Evolutionary conservation across 1,284 basidiomycete genomes (phyloP).

Genomic region (Leucoagaricus sp.): DNA sequence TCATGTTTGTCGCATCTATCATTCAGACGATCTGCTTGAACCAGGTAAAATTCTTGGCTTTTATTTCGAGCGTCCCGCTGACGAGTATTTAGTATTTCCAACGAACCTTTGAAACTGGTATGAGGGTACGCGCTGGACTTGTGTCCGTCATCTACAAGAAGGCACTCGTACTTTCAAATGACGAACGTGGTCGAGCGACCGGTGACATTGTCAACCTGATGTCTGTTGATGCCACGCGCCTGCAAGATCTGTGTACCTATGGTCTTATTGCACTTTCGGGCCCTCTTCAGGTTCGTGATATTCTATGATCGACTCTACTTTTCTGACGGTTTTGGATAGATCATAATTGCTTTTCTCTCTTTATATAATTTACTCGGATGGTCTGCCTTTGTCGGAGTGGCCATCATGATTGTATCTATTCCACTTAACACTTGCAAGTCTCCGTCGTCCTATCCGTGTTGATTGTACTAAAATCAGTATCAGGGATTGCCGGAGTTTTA

Average conservation of each 20-base stretch:
- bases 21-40: slow-evolving; percentile 85
- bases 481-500: slow-evolving; percentile 69
- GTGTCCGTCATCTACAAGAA: slow-evolving; percentile 88
- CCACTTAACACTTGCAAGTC: slow-evolving; percentile 72
- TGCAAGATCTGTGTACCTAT: slow-evolving; percentile 89
- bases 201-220: slow-evolving; percentile 96
- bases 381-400: slow-evolving; percentile 91
- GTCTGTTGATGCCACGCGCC: slow-evolving; percentile 82
- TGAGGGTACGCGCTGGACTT: slow-evolving; percentile 89
- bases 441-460: background rate
- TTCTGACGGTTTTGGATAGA: slow-evolving; percentile 41
- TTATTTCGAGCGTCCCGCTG: background rate
- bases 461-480: background rate
- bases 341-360: slow-evolving; percentile 87
- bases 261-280: slow-evolving; percentile 72
- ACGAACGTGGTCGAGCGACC: slow-evolving; percentile 77
- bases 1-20: slow-evolving; percentile 82
- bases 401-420: slow-evolving; percentile 83
- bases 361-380: slow-evolving; percentile 89
- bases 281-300: slow-evolving; percentile 57
- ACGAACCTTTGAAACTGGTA: slow-evolving; percentile 80
- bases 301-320: background rate
- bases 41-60: slow-evolving; percentile 50
- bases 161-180: slow-evolving; percentile 81
- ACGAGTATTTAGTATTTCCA: slow-evolving; percentile 86